Conservation (phyloP, 805 yeast species). For the Starmerella lactis-condensi region DNA sequence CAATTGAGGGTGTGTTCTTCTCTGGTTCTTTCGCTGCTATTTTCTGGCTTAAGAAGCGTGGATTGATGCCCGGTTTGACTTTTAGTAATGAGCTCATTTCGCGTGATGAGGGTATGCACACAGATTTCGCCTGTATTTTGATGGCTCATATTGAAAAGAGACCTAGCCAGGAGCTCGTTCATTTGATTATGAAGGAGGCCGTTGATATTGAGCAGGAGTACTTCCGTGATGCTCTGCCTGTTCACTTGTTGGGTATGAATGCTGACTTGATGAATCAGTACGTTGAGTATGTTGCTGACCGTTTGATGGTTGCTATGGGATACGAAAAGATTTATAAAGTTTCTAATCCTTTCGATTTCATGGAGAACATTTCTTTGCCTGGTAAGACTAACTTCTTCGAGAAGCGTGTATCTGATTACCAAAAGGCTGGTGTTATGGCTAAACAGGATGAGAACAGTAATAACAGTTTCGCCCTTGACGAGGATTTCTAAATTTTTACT, state of each 20-base stretch:
- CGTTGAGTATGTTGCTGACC: slow-evolving; percentile 94
- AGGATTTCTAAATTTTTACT: slow-evolving; percentile 58
- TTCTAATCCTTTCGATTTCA: slow-evolving; percentile 89
- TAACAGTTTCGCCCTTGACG: slow-evolving; percentile 61
- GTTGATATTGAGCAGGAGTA: slow-evolving; percentile 86
- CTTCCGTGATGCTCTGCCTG: slow-evolving; percentile 89
- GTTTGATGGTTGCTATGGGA: slow-evolving; percentile 79
- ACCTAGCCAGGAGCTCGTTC: slow-evolving; percentile 62
- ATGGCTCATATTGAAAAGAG: slow-evolving; percentile 84
- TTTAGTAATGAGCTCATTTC: slow-evolving; percentile 94
- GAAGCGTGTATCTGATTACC: slow-evolving; percentile 96
- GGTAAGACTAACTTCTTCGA: slow-evolving; percentile 98
- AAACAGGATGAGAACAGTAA: slow-evolving; percentile 31
- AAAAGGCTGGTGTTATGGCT: slow-evolving; percentile 98
- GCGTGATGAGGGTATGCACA: slow-evolving; percentile 97
- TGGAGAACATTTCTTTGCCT: slow-evolving; percentile 96
- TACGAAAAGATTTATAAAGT: slow-evolving; percentile 74
- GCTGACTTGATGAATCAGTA: slow-evolving; percentile 86
- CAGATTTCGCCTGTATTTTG: slow-evolving; percentile 91
- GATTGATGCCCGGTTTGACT: slow-evolving; percentile 96
- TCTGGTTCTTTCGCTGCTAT: slow-evolving; percentile 96
- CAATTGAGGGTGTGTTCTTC: slow-evolving; percentile 97
- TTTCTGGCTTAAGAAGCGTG: slow-evolving; percentile 97
- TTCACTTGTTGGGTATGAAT: slow-evolving; percentile 87
- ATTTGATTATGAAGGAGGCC: slow-evolving; percentile 82